Conservation (phyloP, 1,139 yeast species). For the Geotrichum australiense region DNA sequence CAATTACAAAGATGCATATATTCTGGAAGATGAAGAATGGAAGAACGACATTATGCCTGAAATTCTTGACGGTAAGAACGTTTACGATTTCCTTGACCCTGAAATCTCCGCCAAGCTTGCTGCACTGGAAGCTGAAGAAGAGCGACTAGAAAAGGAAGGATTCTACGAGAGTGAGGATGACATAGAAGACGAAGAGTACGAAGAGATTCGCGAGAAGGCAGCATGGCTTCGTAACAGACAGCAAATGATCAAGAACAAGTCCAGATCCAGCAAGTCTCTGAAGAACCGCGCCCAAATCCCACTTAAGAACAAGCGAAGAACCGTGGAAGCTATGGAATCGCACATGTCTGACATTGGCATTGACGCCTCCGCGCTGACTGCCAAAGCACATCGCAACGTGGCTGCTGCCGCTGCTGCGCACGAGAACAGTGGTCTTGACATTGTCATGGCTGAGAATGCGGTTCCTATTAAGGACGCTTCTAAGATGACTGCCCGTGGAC, state of each 20-base stretch:
- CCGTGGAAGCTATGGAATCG: slow-evolving; percentile 72
- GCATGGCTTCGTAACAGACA: slow-evolving; percentile 93
- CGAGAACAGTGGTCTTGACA: slow-evolving; percentile 63
- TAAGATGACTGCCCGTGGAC: slow-evolving; percentile 46
- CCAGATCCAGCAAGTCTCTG: slow-evolving; percentile 78
- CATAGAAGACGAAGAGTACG: slow-evolving; percentile 49
- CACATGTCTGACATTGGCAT: slow-evolving; percentile 89
- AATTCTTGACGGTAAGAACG: slow-evolving; percentile 90
- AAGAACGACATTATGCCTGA: slow-evolving; percentile 97
- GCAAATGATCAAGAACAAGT: slow-evolving; percentile 84
- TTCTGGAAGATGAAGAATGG: slow-evolving; percentile 95
- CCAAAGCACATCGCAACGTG: slow-evolving; percentile 32
- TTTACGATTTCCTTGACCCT: slow-evolving; percentile 93
- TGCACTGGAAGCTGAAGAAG: slow-evolving; percentile 96
- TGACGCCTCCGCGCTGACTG: slow-evolving; percentile 57
- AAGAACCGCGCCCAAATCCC: slow-evolving; percentile 91
- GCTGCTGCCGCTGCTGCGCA: slow-evolving; percentile 39
- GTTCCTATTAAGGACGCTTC: slow-evolving; percentile 29
- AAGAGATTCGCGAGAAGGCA: slow-evolving; percentile 79
- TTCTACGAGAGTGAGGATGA: slow-evolving; percentile 80
- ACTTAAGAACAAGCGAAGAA: slow-evolving; percentile 75
- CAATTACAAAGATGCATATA: slow-evolving; percentile 83
- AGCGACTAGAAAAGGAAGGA: slow-evolving; percentile 85
- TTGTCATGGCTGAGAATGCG: slow-evolving; percentile 47
- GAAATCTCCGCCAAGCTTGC: slow-evolving; percentile 89